Evolutionary conservation across 2,329 filamentous ascomycete species (phyloP).

Genomic region (Verticillium nubilum): DNA sequence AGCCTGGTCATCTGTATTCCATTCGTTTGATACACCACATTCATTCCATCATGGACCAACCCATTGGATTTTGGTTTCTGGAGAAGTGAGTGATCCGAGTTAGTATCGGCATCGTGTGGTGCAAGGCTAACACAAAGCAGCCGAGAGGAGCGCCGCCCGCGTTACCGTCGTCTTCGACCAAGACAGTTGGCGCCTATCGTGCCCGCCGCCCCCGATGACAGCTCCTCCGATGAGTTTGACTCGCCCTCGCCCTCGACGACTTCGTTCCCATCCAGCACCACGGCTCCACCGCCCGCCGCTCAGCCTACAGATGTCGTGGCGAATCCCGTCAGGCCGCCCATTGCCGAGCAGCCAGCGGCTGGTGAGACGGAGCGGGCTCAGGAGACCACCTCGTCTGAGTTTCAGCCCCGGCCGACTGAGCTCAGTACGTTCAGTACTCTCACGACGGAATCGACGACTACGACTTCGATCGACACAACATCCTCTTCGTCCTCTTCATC

Average conservation of each 20-base stretch:
- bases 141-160: background rate
- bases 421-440: background rate
- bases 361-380: background rate
- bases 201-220: background rate
- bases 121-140: background rate
- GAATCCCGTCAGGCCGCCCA: background rate
- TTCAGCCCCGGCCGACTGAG: background rate
- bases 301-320: background rate
- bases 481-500: constrained; percentile 1
- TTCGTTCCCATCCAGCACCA: constrained; percentile 1
- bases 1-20: background rate
- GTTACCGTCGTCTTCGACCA: background rate
- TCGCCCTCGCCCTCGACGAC: constrained; percentile 6
- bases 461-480: background rate
- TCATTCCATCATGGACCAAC: background rate
- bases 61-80: background rate
- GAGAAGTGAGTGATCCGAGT: background rate
- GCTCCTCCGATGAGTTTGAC: constrained; percentile 5
- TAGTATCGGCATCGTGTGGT: background rate
- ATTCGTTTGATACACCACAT: background rate
- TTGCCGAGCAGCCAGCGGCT: background rate
- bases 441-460: background rate
- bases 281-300: constrained; percentile 4
- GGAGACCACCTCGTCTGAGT: background rate
- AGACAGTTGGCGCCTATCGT: background rate